A percentile compares a stretch with the other conserved stretches of the same genome.
Evolutionary conservation across 208 protist species (phyloP).

Genomic region (Leishmania tarentolae): DNA sequence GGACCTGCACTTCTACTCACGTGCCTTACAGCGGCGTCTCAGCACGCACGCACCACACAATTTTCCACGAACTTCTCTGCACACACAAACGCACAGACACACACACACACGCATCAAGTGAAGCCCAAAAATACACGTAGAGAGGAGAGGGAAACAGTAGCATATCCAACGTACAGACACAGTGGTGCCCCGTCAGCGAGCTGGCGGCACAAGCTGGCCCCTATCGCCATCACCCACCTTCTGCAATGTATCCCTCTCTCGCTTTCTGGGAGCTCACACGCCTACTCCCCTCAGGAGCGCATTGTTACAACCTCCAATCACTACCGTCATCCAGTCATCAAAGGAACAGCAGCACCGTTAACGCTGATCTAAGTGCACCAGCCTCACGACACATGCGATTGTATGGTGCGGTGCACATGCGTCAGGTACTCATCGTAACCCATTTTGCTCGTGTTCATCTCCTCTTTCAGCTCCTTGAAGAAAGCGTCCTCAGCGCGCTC

Average conservation of each 20-base stretch:
- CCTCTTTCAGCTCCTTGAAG: constrained; percentile 82
- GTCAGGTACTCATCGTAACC: constrained; percentile 78
- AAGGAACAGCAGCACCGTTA: not conserved
- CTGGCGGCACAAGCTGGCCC: not conserved
- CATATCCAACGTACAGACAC: no score
- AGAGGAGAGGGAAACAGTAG: not conserved
- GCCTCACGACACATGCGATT: constrained; percentile 35
- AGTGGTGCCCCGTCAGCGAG: not conserved
- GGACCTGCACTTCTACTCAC: not conserved
- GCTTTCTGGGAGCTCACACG: not conserved
- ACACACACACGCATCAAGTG: not conserved
- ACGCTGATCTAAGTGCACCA: not conserved
- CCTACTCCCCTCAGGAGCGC: not conserved
- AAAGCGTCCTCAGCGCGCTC: constrained; percentile 79
- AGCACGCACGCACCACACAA: not conserved
- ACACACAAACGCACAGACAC: not conserved
- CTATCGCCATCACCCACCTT: not conserved
- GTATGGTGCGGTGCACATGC: constrained; percentile 68
- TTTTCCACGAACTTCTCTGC: not conserved
- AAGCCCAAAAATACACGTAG: not conserved
- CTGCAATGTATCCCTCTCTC: not conserved
- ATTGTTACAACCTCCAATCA: not conserved
- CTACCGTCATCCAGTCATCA: not conserved
- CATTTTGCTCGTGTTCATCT: constrained; percentile 43
- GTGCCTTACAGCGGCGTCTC: not conserved